Conservation (phyloP, 192 early-diverging fungal genomes). For the Coemansia sp. region DNA sequence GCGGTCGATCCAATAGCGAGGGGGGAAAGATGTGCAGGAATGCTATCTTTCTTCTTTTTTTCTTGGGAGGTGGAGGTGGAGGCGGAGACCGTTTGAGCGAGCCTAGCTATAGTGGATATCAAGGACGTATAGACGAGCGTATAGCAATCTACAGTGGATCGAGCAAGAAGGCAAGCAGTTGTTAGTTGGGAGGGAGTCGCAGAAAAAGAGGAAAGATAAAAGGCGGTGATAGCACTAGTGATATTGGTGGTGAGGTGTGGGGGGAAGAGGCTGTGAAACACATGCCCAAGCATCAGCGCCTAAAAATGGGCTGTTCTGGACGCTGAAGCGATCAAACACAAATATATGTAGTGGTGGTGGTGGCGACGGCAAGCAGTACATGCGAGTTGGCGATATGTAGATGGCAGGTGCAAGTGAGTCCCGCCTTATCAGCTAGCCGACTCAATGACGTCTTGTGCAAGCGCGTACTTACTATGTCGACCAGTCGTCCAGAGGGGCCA, state of each 20-base stretch:
- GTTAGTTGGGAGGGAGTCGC: not conserved
- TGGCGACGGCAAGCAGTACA: too few species aligned
- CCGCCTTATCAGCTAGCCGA: not conserved
- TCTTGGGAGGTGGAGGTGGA: not conserved
- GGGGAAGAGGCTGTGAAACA: not conserved
- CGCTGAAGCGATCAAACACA: not conserved
- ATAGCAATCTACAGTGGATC: not conserved
- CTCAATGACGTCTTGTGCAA: not conserved
- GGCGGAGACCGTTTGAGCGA: not conserved
- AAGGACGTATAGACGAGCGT: not conserved
- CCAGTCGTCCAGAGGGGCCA: too few species aligned
- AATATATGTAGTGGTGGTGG: too few species aligned
- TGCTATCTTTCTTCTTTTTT: too few species aligned
- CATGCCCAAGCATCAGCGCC: not conserved
- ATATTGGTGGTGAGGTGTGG: not conserved
- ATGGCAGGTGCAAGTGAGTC: not conserved
- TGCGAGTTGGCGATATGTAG: too few species aligned
- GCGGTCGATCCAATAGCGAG: not conserved
- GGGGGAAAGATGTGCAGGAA: too few species aligned
- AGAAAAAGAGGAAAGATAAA: not conserved
- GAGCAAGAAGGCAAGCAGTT: not conserved
- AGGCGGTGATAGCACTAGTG: not conserved
- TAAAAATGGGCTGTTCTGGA: not conserved
- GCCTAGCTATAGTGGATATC: not conserved
- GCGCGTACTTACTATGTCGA: not conserved